Conservation (phyloP, 2,329 filamentous ascomycete genomes). For the Paracoccidioides lutzii region DNA sequence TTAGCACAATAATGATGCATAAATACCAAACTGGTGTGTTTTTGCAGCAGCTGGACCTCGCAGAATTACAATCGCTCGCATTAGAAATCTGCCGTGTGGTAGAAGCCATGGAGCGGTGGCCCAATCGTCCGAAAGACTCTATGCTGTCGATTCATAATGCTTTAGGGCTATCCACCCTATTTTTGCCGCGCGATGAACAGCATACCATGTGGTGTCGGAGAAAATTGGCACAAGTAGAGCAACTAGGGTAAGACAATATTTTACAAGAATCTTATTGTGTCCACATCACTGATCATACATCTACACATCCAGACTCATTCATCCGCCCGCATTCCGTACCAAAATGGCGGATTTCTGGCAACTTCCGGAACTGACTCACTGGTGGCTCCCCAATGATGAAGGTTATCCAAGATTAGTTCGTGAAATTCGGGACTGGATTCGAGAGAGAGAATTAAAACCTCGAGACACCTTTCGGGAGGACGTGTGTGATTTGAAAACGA, state of each 20-base stretch:
- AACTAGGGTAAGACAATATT: constrained; percentile 52
- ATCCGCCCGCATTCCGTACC: constrained; percentile 57
- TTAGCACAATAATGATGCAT: constrained; percentile 69
- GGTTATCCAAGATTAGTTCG: constrained; percentile 60
- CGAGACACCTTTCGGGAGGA: constrained; percentile 46
- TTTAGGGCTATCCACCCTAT: constrained; percentile 62
- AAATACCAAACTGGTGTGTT: constrained; percentile 55
- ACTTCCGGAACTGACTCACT: constrained; percentile 56
- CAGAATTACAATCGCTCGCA: constrained; percentile 49
- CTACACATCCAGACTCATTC: constrained; percentile 56
- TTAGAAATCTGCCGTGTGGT: constrained; percentile 64
- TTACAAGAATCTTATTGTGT: neutral
- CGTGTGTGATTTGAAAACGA: constrained; percentile 59
- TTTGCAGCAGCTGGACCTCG: constrained; percentile 37
- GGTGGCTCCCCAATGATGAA: constrained; percentile 80
- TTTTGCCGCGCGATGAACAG: constrained; percentile 60
- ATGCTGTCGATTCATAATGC: constrained; percentile 62
- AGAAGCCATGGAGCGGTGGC: constrained; percentile 63
- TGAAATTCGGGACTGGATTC: constrained; percentile 66
- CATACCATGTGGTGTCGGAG: constrained; percentile 68
- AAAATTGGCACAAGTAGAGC: constrained; percentile 68
- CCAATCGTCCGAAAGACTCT: constrained; percentile 54
- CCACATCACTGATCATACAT: constrained; percentile 3
- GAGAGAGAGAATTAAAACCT: constrained; percentile 54
- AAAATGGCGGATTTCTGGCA: constrained; percentile 67